A percentile compares a stretch with the other conserved stretches of the same genome.
phyloP scores from a whole-genome alignment of 352 stramenopile species.

The Phytophthora cajani region DNA sequence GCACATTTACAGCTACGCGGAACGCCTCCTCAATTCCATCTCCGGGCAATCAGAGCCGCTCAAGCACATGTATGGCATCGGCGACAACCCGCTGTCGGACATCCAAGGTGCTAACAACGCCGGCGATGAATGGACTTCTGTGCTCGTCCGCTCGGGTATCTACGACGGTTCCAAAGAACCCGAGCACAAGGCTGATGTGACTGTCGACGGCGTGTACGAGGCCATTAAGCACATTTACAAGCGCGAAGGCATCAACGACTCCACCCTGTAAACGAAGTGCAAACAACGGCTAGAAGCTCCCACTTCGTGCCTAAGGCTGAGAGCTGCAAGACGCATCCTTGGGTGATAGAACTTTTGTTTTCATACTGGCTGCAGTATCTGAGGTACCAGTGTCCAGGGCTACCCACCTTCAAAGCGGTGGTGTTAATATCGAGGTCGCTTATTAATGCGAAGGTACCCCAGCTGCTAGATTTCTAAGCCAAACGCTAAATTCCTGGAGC shows the following conservation, averaged over 20 bases:
- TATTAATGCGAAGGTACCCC: conserved; percentile 18
- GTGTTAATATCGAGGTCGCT: neutral
- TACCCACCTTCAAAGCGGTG: neutral
- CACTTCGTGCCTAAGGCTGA: neutral
- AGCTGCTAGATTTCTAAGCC: conserved; percentile 65
- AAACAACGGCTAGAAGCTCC: neutral
- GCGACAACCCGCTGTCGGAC: conserved; percentile 88
- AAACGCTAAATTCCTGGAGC: conserved; percentile 82
- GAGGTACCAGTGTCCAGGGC: conserved; percentile 1
- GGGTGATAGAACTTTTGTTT: conserved; percentile 34
- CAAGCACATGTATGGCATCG: conserved; percentile 86
- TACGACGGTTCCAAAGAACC: conserved; percentile 70
- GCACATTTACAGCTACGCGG: conserved; percentile 54
- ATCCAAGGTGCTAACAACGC: conserved; percentile 90
- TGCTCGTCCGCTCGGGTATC: conserved; percentile 89
- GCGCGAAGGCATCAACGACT: conserved; percentile 52
- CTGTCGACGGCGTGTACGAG: conserved; percentile 71
- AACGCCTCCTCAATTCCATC: conserved; percentile 72
- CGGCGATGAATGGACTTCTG: conserved; percentile 80
- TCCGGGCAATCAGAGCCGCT: conserved; percentile 48
- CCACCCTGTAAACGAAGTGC: conserved; percentile 36
- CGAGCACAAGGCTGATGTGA: conserved; percentile 71
- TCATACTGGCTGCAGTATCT: conserved; percentile 12
- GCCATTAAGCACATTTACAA: conserved; percentile 83
- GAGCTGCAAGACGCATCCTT: neutral